phyloP scores from a whole-genome alignment of 768 basidiomycete genomes.

The Tylopilus vinaceipallidus region DNA sequence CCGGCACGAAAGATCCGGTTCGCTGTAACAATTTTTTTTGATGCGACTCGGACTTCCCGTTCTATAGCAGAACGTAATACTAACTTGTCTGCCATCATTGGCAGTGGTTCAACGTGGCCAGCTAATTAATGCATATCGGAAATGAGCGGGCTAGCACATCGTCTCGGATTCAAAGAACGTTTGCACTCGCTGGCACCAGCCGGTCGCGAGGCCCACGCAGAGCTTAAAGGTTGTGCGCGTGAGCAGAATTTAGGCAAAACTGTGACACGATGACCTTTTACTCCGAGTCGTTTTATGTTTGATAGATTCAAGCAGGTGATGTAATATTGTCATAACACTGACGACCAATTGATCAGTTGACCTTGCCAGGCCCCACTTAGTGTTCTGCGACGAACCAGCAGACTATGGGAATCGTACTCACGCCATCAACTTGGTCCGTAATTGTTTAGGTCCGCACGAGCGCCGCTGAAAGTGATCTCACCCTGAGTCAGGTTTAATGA shows the following conservation, averaged over 20 bases:
- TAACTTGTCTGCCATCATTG: neutral
- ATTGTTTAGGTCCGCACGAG: neutral
- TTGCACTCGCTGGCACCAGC: neutral
- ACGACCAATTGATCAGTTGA: no score
- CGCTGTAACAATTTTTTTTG: no score
- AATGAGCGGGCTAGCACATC: neutral
- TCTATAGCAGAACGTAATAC: neutral
- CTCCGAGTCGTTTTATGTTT: neutral
- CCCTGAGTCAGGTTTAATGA: neutral
- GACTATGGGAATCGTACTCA: conserved; percentile 16
- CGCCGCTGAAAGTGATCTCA: neutral
- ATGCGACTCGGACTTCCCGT: no score
- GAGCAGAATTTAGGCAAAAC: neutral
- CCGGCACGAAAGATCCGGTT: no score
- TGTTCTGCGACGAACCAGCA: neutral
- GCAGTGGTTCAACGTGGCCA: neutral
- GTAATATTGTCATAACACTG: neutral
- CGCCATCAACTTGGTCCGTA: conserved; percentile 4
- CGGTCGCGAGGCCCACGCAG: neutral
- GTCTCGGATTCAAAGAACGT: neutral
- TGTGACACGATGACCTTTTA: neutral
- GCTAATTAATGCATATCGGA: neutral
- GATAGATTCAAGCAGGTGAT: neutral
- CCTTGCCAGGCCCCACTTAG: no score
- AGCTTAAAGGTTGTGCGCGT: neutral